A percentile compares a stretch with the other conserved stretches of the same genome.
phyloP scores from a whole-genome alignment of 169 alveolate genomes.

The Cryptosporidium felis region DNA sequence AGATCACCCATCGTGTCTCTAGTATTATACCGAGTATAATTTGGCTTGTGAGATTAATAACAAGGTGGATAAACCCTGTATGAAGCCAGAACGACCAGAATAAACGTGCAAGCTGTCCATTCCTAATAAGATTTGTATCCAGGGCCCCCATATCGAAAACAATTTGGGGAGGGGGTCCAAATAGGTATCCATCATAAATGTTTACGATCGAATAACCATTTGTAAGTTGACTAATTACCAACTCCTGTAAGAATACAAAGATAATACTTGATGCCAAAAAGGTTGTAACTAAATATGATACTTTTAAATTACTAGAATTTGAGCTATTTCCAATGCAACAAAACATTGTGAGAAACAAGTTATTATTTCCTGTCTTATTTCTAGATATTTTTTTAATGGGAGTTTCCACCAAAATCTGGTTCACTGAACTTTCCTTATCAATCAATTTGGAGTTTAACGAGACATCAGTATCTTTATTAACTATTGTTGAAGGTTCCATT shows the following conservation, averaged over 20 bases:
- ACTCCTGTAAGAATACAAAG: conserved; percentile 62
- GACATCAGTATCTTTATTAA: no score
- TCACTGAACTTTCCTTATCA: no score
- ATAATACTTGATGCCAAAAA: conserved; percentile 58
- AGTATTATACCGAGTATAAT: conserved; percentile 40
- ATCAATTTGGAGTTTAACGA: no score
- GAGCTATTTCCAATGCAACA: conserved; percentile 27
- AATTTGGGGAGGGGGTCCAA: conserved; percentile 67
- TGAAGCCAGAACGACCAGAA: conserved; percentile 71
- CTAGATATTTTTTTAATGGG: no score
- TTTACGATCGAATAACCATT: conserved; percentile 18
- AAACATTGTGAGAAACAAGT: conserved; percentile 24
- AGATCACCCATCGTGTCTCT: conserved; percentile 69
- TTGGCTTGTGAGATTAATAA: conserved; percentile 53
- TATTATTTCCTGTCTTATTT: no score
- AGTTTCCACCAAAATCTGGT: no score
- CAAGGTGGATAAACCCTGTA: conserved; percentile 39
- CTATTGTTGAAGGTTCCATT: no score
- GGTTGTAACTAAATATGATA: conserved; percentile 40
- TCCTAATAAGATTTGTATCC: conserved; percentile 44
- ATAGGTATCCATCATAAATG: background rate
- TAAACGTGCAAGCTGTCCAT: conserved; percentile 54
- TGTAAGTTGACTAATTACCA: conserved; percentile 52
- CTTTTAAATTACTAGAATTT: background rate
- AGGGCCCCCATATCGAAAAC: conserved; percentile 70